These are phyloP conservation scores for Picea mariana DNA, from an alignment of 83 land plant genomes.

Conservation along the genomic window DNA sequence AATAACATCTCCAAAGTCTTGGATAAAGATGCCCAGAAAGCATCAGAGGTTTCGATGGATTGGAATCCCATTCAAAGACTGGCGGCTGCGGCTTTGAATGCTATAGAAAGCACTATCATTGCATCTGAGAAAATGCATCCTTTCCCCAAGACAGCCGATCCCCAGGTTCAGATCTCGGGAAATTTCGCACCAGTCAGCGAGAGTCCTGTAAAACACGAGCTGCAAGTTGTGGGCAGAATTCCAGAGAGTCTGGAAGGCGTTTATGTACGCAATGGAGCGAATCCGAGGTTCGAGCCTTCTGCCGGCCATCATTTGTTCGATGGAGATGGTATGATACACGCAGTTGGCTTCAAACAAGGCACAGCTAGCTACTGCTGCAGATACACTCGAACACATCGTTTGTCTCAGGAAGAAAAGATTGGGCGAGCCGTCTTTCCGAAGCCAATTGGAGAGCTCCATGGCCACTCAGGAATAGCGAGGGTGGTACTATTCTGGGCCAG, in stretches of 20 bases:
- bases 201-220: conserved; percentile 37
- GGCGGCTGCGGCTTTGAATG: conserved; percentile 29
- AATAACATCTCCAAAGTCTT: no score
- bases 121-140: conserved; percentile 31
- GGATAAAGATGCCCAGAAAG: no score
- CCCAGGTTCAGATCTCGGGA: conserved; percentile 54
- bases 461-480: conserved; percentile 61
- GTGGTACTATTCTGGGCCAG: conserved; percentile 41
- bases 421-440: conserved; percentile 62
- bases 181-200: conserved; percentile 66
- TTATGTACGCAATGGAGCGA: conserved; percentile 71
- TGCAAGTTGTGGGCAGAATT: conserved; percentile 46
- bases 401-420: conserved; percentile 37
- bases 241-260: conserved; percentile 48
- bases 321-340: conserved; percentile 77
- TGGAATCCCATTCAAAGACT: conserved; percentile 37
- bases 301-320: conserved; percentile 76
- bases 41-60: no score
- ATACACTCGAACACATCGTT: conserved; percentile 51
- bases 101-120: conserved; percentile 19
- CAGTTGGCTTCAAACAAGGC: conserved; percentile 39
- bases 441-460: conserved; percentile 75
- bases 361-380: conserved; percentile 47
- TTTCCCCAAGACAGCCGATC: conserved; percentile 64
- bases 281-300: conserved; percentile 58